These are phyloP conservation scores for Pseudonitzschia multistriata DNA, from an alignment of 108 stramenopile species.

Conservation along the genomic window DNA sequence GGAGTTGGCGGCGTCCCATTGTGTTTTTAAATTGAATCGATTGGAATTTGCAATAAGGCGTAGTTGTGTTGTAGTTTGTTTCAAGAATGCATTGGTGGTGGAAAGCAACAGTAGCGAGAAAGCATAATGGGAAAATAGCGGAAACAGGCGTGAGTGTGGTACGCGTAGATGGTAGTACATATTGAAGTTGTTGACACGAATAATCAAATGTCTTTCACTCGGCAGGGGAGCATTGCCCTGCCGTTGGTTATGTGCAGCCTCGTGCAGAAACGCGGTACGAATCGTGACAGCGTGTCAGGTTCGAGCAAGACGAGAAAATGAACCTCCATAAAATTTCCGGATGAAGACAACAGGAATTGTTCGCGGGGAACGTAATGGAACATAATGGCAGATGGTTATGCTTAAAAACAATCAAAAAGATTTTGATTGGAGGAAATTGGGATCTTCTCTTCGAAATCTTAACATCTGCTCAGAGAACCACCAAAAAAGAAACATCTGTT, in stretches of 20 bases:
- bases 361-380: background rate
- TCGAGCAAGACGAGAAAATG: background rate
- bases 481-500: background rate
- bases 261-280: background rate
- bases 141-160: background rate
- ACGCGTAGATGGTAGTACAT: no score
- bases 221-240: background rate
- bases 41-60: background rate
- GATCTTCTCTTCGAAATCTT: background rate
- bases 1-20: constrained; percentile 25
- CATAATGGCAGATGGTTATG: background rate
- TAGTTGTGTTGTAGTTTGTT: background rate
- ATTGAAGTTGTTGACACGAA: background rate
- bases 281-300: constrained; percentile 9
- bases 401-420: background rate
- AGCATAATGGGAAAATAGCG: background rate
- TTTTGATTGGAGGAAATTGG: background rate
- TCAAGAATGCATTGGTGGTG: background rate
- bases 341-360: background rate
- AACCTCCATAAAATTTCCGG: background rate
- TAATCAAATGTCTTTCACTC: no score
- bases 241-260: background rate
- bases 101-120: background rate
- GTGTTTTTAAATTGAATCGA: background rate
- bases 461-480: background rate